phyloP scores from a whole-genome alignment of 2,329 filamentous ascomycete genomes.

The Pseudocercospora crystallina region DNA sequence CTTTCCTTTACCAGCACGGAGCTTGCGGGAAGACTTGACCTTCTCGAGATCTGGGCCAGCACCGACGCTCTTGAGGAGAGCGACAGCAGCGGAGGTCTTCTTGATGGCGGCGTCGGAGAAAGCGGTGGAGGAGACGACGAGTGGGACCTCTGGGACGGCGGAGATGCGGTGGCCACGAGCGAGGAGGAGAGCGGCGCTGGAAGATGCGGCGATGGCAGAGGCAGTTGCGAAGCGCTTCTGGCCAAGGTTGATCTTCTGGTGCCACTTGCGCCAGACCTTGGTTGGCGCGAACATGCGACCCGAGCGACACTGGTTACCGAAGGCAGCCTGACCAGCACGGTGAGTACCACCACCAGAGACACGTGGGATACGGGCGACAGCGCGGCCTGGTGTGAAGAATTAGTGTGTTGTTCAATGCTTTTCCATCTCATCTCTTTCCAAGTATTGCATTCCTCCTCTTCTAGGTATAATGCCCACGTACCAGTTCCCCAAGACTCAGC shows the following conservation, averaged over 20 bases:
- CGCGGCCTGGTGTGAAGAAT: conserved; percentile 66
- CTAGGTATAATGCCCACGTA: conserved; percentile 40
- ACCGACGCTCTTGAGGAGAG: conserved; percentile 86
- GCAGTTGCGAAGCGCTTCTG: conserved; percentile 99
- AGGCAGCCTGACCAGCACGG: conserved; percentile 99
- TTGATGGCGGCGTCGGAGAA: conserved; percentile 76
- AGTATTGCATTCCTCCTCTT: conserved; percentile 11
- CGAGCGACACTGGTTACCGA: conserved; percentile 99
- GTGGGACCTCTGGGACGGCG: conserved; percentile 90
- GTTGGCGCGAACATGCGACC: conserved; percentile 99
- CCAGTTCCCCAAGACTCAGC: conserved; percentile 99
- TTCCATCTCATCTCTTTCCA: background rate
- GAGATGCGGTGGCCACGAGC: conserved; percentile 96
- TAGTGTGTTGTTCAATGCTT: background rate
- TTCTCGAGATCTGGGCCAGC: conserved; percentile 89
- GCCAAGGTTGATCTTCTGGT: conserved; percentile 99
- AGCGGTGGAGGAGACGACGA: conserved; percentile 88
- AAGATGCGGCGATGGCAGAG: conserved; percentile 95
- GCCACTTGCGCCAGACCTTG: conserved; percentile 99
- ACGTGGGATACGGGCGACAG: conserved; percentile 99
- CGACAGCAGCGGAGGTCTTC: conserved; percentile 85
- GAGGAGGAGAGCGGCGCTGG: conserved; percentile 88
- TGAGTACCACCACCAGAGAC: conserved; percentile 99
- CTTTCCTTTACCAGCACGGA: conserved; percentile 99
- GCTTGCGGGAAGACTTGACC: conserved; percentile 94